Evolutionary conservation across 2,329 filamentous ascomycete species (phyloP).

Genomic region (Aspergillus sp.): DNA sequence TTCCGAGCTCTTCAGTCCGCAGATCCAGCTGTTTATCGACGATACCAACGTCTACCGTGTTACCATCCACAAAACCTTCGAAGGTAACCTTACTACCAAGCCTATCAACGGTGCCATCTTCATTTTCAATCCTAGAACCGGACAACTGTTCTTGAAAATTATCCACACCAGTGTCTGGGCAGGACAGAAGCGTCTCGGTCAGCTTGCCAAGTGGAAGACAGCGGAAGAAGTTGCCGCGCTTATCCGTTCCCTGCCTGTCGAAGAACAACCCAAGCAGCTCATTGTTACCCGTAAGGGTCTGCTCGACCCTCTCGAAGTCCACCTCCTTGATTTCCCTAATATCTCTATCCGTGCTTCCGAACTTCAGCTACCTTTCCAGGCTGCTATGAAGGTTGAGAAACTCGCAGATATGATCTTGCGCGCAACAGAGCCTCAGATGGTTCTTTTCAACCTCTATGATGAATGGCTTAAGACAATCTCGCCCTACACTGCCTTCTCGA

Average conservation of each 20-base stretch:
- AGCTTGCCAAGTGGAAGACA: conserved; percentile 99
- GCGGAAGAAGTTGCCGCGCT: conserved; percentile 98
- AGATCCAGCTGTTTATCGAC: conserved; percentile 98
- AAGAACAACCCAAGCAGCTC: conserved; percentile 98
- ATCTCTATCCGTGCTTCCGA: conserved; percentile 98
- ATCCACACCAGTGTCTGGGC: conserved; percentile 99
- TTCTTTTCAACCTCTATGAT: conserved; percentile 97
- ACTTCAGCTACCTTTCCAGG: conserved; percentile 95
- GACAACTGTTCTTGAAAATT: conserved; percentile 97
- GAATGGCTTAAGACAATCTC: conserved; percentile 99
- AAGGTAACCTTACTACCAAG: conserved; percentile 98
- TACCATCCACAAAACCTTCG: conserved; percentile 99
- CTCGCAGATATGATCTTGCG: conserved; percentile 98
- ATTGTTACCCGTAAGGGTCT: conserved; percentile 98
- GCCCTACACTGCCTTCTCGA: conserved; percentile 97
- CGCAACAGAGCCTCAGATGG: conserved; percentile 99
- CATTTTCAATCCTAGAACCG: conserved; percentile 99
- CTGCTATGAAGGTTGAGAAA: conserved; percentile 99
- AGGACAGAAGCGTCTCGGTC: conserved; percentile 96
- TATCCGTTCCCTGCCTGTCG: conserved; percentile 90
- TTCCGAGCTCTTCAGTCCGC: conserved; percentile 97
- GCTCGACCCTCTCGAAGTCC: conserved; percentile 93
- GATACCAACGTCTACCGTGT: conserved; percentile 99
- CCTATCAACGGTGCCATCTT: conserved; percentile 99
- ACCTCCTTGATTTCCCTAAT: conserved; percentile 96